phyloP scores from a whole-genome alignment of 176 grass and related monocot species.

The Melocanna baccifera region DNA sequence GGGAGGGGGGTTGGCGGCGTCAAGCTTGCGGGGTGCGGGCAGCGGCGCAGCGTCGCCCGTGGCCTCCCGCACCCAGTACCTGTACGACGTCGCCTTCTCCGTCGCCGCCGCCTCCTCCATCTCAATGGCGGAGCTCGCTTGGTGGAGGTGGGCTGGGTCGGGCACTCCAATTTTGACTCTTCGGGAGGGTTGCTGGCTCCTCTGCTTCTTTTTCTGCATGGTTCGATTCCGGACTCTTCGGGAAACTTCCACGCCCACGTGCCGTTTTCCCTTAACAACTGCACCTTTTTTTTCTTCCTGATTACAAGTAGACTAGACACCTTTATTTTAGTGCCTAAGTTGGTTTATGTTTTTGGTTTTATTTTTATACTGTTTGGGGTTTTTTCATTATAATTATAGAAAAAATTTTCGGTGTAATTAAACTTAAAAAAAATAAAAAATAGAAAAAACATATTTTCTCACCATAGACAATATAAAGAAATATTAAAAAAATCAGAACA shows the following conservation, averaged over 20 bases:
- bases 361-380: too few relatives aligned
- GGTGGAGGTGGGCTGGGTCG: background rate
- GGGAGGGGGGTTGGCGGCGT: conserved; percentile 31
- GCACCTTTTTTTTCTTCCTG: too few relatives aligned
- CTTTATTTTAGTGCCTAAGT: too few relatives aligned
- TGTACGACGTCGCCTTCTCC: conserved; percentile 59
- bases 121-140: background rate
- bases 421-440: too few relatives aligned
- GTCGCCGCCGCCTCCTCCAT: conserved; percentile 41
- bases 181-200: too few relatives aligned
- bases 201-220: background rate
- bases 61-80: conserved; percentile 61
- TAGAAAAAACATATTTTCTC: too few relatives aligned
- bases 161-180: background rate
- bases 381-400: too few relatives aligned
- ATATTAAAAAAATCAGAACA: too few relatives aligned
- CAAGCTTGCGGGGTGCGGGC: conserved; percentile 62
- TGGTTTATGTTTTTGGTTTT: too few relatives aligned
- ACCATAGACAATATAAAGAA: too few relatives aligned
- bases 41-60: conserved; percentile 53
- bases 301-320: too few relatives aligned
- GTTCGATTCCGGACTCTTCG: background rate
- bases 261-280: background rate
- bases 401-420: too few relatives aligned
- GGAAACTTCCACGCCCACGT: background rate